Percentiles rank a stretch among this genome's conserved stretches.
Evolutionary conservation across 306 rosid species (phyloP).

Genomic region (Cucumis hystrix): DNA sequence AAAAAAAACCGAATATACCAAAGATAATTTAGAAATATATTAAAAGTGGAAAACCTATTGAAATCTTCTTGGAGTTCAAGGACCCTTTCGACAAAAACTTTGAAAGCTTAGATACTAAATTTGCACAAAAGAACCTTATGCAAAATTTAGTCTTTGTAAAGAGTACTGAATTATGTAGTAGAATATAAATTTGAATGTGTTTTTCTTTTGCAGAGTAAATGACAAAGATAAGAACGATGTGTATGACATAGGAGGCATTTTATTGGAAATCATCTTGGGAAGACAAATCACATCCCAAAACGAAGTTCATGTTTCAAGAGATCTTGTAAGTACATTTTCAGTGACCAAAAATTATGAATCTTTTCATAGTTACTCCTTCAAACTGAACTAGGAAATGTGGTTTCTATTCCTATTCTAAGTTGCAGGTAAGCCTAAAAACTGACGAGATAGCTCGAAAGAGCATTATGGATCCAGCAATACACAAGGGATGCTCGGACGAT

Average conservation of each 20-base stretch:
- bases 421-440: constrained; percentile 59
- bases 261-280: constrained; percentile 78
- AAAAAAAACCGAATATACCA: too few species aligned
- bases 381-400: background rate
- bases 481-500: constrained; percentile 63
- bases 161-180: background rate
- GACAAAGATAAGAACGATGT: constrained; percentile 69
- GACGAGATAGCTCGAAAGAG: constrained; percentile 66
- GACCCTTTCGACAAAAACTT: too few species aligned
- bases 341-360: too few species aligned
- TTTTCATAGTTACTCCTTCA: background rate
- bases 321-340: constrained; percentile 57
- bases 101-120: too few species aligned
- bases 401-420: constrained; percentile 26
- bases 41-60: too few species aligned
- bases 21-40: too few species aligned
- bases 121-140: background rate
- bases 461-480: constrained; percentile 65
- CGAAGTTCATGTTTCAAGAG: constrained; percentile 71
- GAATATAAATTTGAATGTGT: background rate
- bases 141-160: background rate
- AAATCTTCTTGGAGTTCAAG: background rate
- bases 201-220: constrained; percentile 29
- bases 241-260: constrained; percentile 73
- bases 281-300: constrained; percentile 67